phyloP scores from a whole-genome alignment of 2,329 filamentous ascomycete genomes.

The Myriangium duriaei region DNA sequence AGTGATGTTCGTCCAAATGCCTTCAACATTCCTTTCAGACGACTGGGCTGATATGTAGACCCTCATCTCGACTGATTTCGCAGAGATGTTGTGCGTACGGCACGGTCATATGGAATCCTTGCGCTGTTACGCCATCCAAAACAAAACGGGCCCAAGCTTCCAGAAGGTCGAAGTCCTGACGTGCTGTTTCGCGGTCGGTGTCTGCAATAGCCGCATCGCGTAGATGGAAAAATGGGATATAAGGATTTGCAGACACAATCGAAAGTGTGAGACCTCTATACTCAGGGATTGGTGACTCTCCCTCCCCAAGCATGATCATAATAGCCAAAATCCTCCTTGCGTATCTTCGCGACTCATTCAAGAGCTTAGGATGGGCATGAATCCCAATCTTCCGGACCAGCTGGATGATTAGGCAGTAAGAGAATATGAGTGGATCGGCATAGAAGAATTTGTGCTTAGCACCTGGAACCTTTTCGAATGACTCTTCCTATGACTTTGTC shows the following conservation, averaged over 20 bases:
- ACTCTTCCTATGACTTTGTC: constrained; percentile 4
- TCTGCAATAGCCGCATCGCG: constrained; percentile 4
- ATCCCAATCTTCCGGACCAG: constrained; percentile 5
- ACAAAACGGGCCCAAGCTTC: constrained; percentile 3
- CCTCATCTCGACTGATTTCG: neutral
- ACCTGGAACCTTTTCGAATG: neutral
- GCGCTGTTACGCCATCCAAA: constrained; percentile 3
- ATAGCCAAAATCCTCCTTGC: neutral
- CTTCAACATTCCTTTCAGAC: no score
- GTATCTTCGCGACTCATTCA: neutral
- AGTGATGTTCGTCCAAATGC: no score
- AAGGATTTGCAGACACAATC: constrained; percentile 6
- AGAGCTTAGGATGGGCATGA: constrained; percentile 2
- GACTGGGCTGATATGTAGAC: neutral
- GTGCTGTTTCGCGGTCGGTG: constrained; percentile 4
- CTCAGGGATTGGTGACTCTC: neutral
- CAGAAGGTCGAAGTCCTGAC: constrained; percentile 3
- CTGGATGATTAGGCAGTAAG: constrained; percentile 4
- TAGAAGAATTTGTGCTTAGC: constrained; percentile 2
- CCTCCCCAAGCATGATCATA: constrained; percentile 1
- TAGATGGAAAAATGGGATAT: constrained; percentile 7
- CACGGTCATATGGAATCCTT: constrained; percentile 4
- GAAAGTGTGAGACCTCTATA: neutral
- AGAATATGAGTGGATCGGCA: constrained; percentile 3
- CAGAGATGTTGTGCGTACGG: constrained; percentile 2